Conservation (phyloP, 768 basidiomycete species). For the Favolaschia claudopus region DNA sequence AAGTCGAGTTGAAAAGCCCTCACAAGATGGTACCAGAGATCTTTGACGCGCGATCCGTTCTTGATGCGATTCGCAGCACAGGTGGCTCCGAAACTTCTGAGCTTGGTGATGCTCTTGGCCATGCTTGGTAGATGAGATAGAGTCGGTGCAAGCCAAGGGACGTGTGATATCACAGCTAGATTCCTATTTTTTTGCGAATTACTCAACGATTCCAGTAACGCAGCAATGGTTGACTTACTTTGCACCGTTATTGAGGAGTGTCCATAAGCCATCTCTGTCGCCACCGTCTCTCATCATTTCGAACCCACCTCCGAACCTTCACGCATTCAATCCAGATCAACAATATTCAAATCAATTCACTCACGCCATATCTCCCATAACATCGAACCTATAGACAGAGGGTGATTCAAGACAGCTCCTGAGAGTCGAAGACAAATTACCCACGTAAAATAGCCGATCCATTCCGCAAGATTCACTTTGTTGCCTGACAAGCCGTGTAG, state of each 20-base stretch:
- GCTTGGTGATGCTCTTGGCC: not conserved
- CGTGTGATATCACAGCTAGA: constrained; percentile 47
- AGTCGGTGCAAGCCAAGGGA: constrained; percentile 17
- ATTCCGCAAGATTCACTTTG: constrained; percentile 40
- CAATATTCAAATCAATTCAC: constrained; percentile 1
- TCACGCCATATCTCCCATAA: constrained; percentile 51
- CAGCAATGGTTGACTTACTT: constrained; percentile 38
- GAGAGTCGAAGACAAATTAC: constrained; percentile 15
- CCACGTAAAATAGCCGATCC: constrained; percentile 50
- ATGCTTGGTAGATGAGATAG: constrained; percentile 9
- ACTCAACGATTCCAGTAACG: not conserved
- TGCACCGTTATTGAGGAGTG: constrained; percentile 51
- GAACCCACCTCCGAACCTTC: constrained; percentile 32
- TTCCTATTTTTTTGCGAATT: constrained; percentile 32
- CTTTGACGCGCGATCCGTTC: constrained; percentile 40
- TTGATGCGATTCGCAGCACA: constrained; percentile 19
- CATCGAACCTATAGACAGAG: constrained; percentile 43
- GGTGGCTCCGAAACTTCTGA: constrained; percentile 11
- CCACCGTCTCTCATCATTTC: constrained; percentile 47
- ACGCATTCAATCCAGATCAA: not conserved
- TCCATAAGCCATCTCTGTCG: constrained; percentile 55
- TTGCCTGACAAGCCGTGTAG: constrained; percentile 32
- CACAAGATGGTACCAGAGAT: constrained; percentile 52
- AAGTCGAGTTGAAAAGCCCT: too few species aligned
- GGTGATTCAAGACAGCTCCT: not conserved